Base-by-base conservation (phyloP, 1,284 basidiomycete species). In the Pseudozyma thailandica region DNA sequence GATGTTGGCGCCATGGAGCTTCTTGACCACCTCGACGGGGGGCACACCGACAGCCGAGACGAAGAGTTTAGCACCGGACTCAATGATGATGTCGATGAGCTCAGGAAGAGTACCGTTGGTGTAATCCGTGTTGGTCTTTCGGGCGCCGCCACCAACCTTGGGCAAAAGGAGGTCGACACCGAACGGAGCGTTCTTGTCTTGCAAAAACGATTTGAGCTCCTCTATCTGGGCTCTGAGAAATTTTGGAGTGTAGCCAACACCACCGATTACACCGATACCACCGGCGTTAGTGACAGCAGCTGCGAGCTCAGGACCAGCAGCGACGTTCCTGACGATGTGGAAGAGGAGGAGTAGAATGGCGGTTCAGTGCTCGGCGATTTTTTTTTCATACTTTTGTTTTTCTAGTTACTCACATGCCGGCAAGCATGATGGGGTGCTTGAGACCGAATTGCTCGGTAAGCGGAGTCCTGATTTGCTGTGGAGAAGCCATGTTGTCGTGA, bases 371-470 rank as follows among this genome's bases (percentile, higher is more conserved):
- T n/a, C n/a, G n/a, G n/a, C n/a, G n/a, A n/a, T 38, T 38, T 38
- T 38, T 38, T 7, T 18, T 4, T 38, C 9, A 9, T 4, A 18
- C 18, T 20, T 15, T 38, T 38, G 3, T 38, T 20, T 35, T 20
- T 5, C 20, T 6, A n/a, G 28, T 3, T 18, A 71, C 64, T 56
- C 46, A 68, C 70, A 72, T 66, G 57, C 91, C 92, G 56, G 93
- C 93, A 26, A 95, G 89, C 64, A 94, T 84, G 74, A 95, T 87
- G 44, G 93, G 93, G 82, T 95, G 93, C 83, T 90, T 87, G 84
- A 94, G 89, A 58, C 88, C 88, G 84, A 95, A 70, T 31, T 42
- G 52, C 56, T 68, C 61, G 37, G 77, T 79, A 43, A 79, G 68
- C 25, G 59, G 63, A 10, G 74, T 75, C 57, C 64, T 71, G 69